Percentiles rank a stretch among this genome's conserved stretches.
These are phyloP conservation scores for Kodamaea fungicola DNA, from an alignment of 1,139 yeast genomes.

Conservation along the genomic window DNA sequence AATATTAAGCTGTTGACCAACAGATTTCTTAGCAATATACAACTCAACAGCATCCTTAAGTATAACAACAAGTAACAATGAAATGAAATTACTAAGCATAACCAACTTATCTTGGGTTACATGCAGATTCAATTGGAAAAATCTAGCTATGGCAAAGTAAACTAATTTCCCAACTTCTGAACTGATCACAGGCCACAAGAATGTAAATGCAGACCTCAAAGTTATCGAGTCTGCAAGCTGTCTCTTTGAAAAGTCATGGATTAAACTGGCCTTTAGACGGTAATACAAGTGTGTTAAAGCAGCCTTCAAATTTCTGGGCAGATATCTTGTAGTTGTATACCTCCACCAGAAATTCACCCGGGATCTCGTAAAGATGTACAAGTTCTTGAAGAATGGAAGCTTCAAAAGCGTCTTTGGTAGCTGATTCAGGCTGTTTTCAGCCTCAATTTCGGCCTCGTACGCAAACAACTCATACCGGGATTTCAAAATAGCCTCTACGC, in stretches of 20 bases:
- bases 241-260: conserved; percentile 32
- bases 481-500: conserved; percentile 8
- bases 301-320: conserved; percentile 1
- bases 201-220: conserved; percentile 29
- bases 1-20: conserved; percentile 15
- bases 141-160: conserved; percentile 11
- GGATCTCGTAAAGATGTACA: conserved; percentile 1
- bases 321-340: not conserved
- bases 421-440: conserved; percentile 2
- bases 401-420: conserved; percentile 1
- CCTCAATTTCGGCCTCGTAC: conserved; percentile 2
- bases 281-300: conserved; percentile 12
- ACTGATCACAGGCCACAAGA: conserved; percentile 40
- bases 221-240: conserved; percentile 24
- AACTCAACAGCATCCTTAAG: conserved; percentile 37
- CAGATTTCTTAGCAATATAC: conserved; percentile 27
- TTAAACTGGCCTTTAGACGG: conserved; percentile 31
- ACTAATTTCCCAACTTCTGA: conserved; percentile 31
- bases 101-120: conserved; percentile 37
- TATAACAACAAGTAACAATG: conserved; percentile 36
- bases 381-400: conserved; percentile 2
- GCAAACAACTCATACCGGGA: conserved; percentile 1
- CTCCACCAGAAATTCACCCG: not conserved
- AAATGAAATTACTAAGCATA: conserved; percentile 44
- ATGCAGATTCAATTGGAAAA: conserved; percentile 4